Percentiles rank a stretch among this genome's conserved stretches.
Conservation (phyloP, 768 basidiomycete genomes). For the Candolleomyces aberdarensis region DNA sequence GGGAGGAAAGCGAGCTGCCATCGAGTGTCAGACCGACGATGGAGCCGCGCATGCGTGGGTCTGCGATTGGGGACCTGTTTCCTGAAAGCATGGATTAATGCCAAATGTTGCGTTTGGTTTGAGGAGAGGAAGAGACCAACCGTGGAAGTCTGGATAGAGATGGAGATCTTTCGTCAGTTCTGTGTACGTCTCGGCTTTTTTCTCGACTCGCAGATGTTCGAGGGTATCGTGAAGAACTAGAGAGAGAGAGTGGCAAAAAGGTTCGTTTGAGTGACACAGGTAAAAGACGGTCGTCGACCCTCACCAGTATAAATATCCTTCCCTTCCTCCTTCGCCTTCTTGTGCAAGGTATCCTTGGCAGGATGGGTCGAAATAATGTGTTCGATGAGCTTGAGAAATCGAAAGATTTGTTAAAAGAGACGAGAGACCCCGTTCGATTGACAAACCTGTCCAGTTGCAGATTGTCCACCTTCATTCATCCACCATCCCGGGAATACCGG, state of each 20-base stretch:
- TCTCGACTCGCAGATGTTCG: slow-evolving; percentile 58
- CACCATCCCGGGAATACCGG: slow-evolving; percentile 93
- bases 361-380: slow-evolving; percentile 93
- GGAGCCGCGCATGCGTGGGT: slow-evolving; percentile 92
- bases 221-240: slow-evolving; percentile 74
- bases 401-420: not conserved
- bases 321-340: slow-evolving; percentile 54
- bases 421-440: not conserved
- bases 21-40: slow-evolving; percentile 78
- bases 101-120: not conserved
- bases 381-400: slow-evolving; percentile 68
- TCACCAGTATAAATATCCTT: slow-evolving; percentile 58
- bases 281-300: slow-evolving; percentile 8
- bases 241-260: not conserved
- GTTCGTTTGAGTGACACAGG: not conserved
- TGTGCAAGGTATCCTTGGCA: slow-evolving; percentile 70
- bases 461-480: slow-evolving; percentile 99
- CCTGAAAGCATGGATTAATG: slow-evolving; percentile 42
- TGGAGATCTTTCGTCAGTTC: slow-evolving; percentile 90
- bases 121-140: slow-evolving; percentile 32
- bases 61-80: slow-evolving; percentile 94
- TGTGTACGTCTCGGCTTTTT: slow-evolving; percentile 57
- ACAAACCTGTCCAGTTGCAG: slow-evolving; percentile 89
- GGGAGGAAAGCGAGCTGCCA: slow-evolving; percentile 56
- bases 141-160: slow-evolving; percentile 94